Evolutionary conservation across 805 yeast genomes (phyloP).

Genomic region (Lipomyces kockii): DNA sequence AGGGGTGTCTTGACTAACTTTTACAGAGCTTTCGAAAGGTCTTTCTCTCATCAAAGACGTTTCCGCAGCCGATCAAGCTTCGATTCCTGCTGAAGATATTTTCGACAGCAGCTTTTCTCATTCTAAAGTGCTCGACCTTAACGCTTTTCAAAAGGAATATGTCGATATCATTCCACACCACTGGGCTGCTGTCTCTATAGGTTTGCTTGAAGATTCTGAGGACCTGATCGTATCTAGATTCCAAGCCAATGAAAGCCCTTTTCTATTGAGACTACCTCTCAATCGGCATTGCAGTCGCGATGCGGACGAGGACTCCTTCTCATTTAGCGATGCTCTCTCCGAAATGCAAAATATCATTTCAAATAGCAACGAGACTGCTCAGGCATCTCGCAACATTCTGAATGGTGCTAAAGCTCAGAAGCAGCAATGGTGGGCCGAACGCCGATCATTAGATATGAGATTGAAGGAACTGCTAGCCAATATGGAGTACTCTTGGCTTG

Average conservation of each 20-base stretch:
- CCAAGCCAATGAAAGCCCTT: conserved; percentile 48
- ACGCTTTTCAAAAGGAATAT: conserved; percentile 31
- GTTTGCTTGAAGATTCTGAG: conserved; percentile 60
- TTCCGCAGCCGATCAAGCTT: conserved; percentile 11
- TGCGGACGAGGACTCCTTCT: conserved; percentile 50
- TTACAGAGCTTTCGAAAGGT: conserved; percentile 22
- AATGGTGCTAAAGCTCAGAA: conserved; percentile 51
- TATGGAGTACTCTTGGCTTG: conserved; percentile 73
- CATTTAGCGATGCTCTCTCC: conserved; percentile 53
- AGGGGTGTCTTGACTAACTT: neutral
- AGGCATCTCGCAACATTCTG: conserved; percentile 21
- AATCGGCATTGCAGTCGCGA: conserved; percentile 55
- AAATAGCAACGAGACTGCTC: conserved; percentile 59
- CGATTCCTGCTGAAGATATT: conserved; percentile 1
- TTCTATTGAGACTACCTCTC: conserved; percentile 63
- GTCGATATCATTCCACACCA: conserved; percentile 48
- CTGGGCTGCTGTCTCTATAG: conserved; percentile 68
- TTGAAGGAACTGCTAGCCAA: conserved; percentile 58
- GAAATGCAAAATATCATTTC: conserved; percentile 59
- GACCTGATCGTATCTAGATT: conserved; percentile 60
- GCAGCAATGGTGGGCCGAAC: conserved; percentile 77
- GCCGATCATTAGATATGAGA: conserved; percentile 64
- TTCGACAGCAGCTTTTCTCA: conserved; percentile 20
- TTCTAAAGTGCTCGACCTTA: conserved; percentile 26
- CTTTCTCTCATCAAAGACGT: conserved; percentile 19